Evolutionary conservation across 2,329 filamentous ascomycete genomes (phyloP).

Genomic region (Cercospora nicotianae): DNA sequence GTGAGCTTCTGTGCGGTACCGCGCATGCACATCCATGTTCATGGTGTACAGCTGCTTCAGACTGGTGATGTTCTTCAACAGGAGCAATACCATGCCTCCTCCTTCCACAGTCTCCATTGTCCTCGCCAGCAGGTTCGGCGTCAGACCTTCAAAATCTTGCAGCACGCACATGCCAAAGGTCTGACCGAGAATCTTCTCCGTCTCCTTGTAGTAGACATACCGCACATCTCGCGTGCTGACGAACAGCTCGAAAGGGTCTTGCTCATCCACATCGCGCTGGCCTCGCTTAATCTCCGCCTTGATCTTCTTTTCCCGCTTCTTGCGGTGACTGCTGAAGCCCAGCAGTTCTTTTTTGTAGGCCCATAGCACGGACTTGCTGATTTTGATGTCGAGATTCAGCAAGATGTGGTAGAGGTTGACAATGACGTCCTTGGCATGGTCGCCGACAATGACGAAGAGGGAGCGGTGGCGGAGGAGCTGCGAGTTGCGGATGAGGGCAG

Average conservation of each 20-base stretch:
- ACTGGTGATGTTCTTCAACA: conserved; percentile 95
- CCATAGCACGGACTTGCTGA: conserved; percentile 96
- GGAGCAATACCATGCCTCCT: conserved; percentile 82
- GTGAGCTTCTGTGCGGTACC: conserved; percentile 95
- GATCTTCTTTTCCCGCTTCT: conserved; percentile 97
- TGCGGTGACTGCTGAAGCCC: conserved; percentile 91
- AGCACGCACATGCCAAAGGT: conserved; percentile 98
- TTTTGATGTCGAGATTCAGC: conserved; percentile 82
- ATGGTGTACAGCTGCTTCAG: conserved; percentile 95
- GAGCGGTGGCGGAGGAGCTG: conserved; percentile 94
- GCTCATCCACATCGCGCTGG: conserved; percentile 84
- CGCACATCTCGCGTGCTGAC: conserved; percentile 94
- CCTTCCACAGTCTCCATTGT: conserved; percentile 98
- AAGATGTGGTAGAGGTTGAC: conserved; percentile 94
- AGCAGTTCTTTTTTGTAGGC: conserved; percentile 98
- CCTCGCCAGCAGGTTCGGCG: conserved; percentile 90
- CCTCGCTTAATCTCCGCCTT: conserved; percentile 97
- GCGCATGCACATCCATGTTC: conserved; percentile 95
- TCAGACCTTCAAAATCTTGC: conserved; percentile 96
- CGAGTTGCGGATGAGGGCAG: conserved; percentile 86
- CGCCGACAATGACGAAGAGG: conserved; percentile 96
- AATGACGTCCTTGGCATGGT: conserved; percentile 93
- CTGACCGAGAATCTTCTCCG: conserved; percentile 96
- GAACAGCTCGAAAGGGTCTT: conserved; percentile 97
- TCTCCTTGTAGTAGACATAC: conserved; percentile 99